phyloP scores from a whole-genome alignment of 2,329 filamentous ascomycete genomes.

The Sarocladium strictum region DNA sequence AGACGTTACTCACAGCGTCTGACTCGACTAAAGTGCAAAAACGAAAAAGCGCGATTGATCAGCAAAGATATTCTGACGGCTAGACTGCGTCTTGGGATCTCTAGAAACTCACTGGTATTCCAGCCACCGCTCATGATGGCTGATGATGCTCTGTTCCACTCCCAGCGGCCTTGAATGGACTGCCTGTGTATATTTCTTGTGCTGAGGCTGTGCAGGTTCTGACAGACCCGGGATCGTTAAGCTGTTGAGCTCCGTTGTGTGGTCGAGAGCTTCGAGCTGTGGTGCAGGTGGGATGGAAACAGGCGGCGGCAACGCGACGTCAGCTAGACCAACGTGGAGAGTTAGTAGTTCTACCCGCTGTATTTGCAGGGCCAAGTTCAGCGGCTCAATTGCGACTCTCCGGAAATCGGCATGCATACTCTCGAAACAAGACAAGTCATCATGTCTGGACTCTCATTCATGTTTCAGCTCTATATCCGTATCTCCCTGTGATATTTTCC shows the following conservation, averaged over 20 bases:
- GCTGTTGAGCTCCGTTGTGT: background rate
- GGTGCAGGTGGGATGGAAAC: background rate
- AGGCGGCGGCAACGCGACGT: constrained; percentile 4
- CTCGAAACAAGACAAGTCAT: too few relatives aligned
- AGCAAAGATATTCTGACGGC: background rate
- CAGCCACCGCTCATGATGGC: constrained; percentile 69
- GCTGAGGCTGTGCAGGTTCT: too few relatives aligned
- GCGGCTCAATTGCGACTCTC: too few relatives aligned
- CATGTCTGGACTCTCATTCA: too few relatives aligned
- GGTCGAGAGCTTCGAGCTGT: too few relatives aligned
- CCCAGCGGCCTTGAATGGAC: too few relatives aligned
- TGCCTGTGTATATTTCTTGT: too few relatives aligned
- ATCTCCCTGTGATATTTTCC: too few relatives aligned
- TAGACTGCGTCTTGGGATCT: background rate
- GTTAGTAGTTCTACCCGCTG: background rate
- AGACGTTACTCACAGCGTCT: constrained; percentile 65
- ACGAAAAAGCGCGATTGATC: constrained; percentile 9
- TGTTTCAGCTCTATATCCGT: too few relatives aligned
- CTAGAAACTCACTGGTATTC: constrained; percentile 70
- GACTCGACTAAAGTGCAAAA: constrained; percentile 62
- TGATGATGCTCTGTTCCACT: background rate
- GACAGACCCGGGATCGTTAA: too few relatives aligned
- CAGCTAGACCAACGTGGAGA: background rate
- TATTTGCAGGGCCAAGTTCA: background rate
- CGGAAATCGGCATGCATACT: too few relatives aligned